Percentiles rank a stretch among this genome's conserved stretches.
phyloP scores from a whole-genome alignment of 495 filamentous ascomycete species.

The Penicillium coffeae region DNA sequence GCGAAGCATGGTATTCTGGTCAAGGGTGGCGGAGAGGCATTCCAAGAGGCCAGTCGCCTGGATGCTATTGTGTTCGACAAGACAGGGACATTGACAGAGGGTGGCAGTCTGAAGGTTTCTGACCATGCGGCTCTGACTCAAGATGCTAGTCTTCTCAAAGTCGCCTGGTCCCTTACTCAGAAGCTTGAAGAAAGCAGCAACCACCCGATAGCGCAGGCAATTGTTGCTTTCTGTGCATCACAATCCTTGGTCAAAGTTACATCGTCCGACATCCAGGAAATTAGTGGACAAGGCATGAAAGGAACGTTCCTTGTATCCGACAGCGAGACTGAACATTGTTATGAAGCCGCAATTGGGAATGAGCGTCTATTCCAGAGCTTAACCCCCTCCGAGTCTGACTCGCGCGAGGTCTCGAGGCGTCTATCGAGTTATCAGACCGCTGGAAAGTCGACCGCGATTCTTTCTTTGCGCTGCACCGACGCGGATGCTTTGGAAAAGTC shows the following conservation, averaged over 20 bases:
- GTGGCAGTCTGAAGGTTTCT: constrained; percentile 75
- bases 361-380: constrained; percentile 62
- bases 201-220: constrained; percentile 82
- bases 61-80: constrained; percentile 95
- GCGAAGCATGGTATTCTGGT: constrained; percentile 86
- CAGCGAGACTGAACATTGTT: constrained; percentile 20
- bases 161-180: constrained; percentile 54
- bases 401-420: constrained; percentile 36
- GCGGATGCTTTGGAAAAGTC: constrained; percentile 21
- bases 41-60: constrained; percentile 84
- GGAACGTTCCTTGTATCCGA: constrained; percentile 55
- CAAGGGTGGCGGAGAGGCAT: constrained; percentile 93
- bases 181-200: constrained; percentile 76
- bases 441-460: constrained; percentile 71
- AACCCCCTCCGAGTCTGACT: constrained; percentile 19
- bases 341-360: constrained; percentile 79
- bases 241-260: constrained; percentile 28
- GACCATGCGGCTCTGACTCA: constrained; percentile 57
- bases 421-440: constrained; percentile 65
- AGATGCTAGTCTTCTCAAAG: constrained; percentile 29
- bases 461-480: constrained; percentile 47
- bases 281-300: constrained; percentile 76
- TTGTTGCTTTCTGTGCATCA: constrained; percentile 62
- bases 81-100: constrained; percentile 86
- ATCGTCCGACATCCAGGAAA: constrained; percentile 60